Base-by-base conservation (phyloP, 768 basidiomycete genomes). In the Auriscalpium vulgare region DNA sequence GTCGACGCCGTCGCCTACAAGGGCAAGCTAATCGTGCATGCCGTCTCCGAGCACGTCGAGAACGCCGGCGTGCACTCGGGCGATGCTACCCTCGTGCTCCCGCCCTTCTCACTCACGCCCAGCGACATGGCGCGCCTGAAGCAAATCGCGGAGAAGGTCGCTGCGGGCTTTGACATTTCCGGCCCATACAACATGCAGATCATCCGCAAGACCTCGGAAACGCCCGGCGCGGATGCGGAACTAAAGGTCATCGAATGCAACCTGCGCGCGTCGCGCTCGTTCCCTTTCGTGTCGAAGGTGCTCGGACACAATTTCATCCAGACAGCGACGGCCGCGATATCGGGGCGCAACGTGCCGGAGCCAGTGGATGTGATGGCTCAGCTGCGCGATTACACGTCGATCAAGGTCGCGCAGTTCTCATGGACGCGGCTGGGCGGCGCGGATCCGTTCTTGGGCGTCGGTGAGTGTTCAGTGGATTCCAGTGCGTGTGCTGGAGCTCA, bases 141-240 rank as follows among this genome's bases (percentile, higher is more conserved):
- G 77, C 81, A 78, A 51, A 97, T 98, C 58, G 92, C 95, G 0
- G 83, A 91, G 71, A 97, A 97, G 74, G 95, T 99, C 59, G 95
- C 93, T 37, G 76, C 78, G 40, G 97, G 94, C 10, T 97, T 98
- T 72, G 79, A 97, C 65, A 98, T 99, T 53, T 97, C 93, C 29
- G 97, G 97, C 37, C 97, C 97, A 8, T 99, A 85, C 85, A 99
- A 99, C 71, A 99, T 99, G 95, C 97, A 99, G 71, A 83, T 99
- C 70, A 98, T 99, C 74, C 84, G 89, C 68, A 91, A 92, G 69
- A 71, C 81, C 2, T 75, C 76, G 6, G 77, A 76, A 21, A 67
- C 69, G 14, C 74, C 71, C 4, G 73, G 79, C 51, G 78, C 83
- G 57, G 77, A 83, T 23, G 73, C 84, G 10, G 80, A 84, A 55